Evolutionary conservation across 2,329 filamentous ascomycete genomes (phyloP).

Genomic region (Fusarium mexicanum): DNA sequence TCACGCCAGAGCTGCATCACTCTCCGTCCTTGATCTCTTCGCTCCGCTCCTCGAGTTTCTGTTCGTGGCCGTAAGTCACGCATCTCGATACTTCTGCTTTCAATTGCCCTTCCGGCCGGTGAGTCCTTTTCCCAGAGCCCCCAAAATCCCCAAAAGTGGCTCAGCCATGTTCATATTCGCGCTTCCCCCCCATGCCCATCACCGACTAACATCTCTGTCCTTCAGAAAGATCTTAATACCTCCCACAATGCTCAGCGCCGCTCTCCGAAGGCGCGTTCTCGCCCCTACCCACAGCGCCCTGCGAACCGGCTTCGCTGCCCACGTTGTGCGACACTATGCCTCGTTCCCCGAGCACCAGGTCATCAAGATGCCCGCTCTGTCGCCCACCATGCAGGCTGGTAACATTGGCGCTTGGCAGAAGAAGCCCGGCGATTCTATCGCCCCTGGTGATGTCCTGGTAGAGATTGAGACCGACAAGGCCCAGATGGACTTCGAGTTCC

Average conservation of each 20-base stretch:
- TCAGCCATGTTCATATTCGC: slow-evolving; percentile 30
- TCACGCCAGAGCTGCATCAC: slow-evolving; percentile 43
- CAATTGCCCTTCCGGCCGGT: slow-evolving; percentile 41
- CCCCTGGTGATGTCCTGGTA: slow-evolving; percentile 93
- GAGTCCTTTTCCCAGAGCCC: slow-evolving; percentile 25
- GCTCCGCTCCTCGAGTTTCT: slow-evolving; percentile 23
- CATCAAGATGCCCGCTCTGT: slow-evolving; percentile 97
- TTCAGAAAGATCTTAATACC: slow-evolving; percentile 45
- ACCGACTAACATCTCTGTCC: slow-evolving; percentile 32
- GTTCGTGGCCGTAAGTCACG: slow-evolving; percentile 32
- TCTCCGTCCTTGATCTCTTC: slow-evolving; percentile 34
- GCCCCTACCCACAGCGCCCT: slow-evolving; percentile 60
- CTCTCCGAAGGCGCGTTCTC: slow-evolving; percentile 70
- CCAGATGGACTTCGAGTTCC: slow-evolving; percentile 99
- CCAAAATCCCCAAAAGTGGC: slow-evolving; percentile 12
- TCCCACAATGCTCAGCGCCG: slow-evolving; percentile 67
- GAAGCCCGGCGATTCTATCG: slow-evolving; percentile 87
- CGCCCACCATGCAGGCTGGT: slow-evolving; percentile 95
- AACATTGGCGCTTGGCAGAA: slow-evolving; percentile 99
- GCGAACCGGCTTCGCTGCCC: slow-evolving; percentile 61
- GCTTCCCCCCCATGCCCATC: slow-evolving; percentile 28
- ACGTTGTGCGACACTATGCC: slow-evolving; percentile 72
- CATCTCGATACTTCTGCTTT: slow-evolving; percentile 33
- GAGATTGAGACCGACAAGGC: slow-evolving; percentile 99
- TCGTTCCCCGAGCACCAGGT: slow-evolving; percentile 95